Conservation (phyloP, 2,329 filamentous ascomycete species). For the Gnomoniopsis sp. region DNA sequence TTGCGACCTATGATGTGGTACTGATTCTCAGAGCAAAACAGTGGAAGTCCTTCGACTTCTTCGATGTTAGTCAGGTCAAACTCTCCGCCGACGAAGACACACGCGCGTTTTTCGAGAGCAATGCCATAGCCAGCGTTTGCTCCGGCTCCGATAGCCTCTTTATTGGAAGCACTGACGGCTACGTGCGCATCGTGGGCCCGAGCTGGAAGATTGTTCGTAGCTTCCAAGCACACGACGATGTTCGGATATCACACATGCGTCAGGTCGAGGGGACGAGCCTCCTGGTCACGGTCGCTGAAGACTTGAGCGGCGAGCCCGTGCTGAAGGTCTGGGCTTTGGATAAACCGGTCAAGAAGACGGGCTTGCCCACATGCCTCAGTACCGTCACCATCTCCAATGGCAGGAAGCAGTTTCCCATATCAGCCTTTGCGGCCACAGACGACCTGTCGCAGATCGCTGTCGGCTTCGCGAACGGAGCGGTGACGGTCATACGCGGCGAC, state of each 20-base stretch:
- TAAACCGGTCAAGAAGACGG: constrained; percentile 90
- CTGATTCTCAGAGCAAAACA: constrained; percentile 32
- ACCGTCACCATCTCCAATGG: constrained; percentile 85
- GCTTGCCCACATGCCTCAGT: constrained; percentile 81
- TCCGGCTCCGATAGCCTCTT: constrained; percentile 89
- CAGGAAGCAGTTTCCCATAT: constrained; percentile 90
- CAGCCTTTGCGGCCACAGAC: constrained; percentile 81
- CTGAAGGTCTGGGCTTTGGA: constrained; percentile 98
- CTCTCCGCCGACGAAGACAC: constrained; percentile 71
- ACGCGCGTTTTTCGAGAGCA: constrained; percentile 75
- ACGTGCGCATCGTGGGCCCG: constrained; percentile 82
- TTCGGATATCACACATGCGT: constrained; percentile 84
- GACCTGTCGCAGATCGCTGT: constrained; percentile 91
- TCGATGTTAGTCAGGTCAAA: constrained; percentile 85
- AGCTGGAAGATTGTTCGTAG: constrained; percentile 82
- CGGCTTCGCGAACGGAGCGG: constrained; percentile 91
- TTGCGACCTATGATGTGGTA: neutral
- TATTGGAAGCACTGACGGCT: constrained; percentile 79
- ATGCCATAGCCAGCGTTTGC: constrained; percentile 77
- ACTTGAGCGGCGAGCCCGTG: constrained; percentile 80
- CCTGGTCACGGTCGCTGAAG: constrained; percentile 83
- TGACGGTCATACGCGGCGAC: constrained; percentile 90
- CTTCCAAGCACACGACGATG: constrained; percentile 81
- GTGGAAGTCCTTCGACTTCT: constrained; percentile 99
- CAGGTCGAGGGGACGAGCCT: constrained; percentile 85